Evolutionary conservation across 2,329 filamentous ascomycete genomes (phyloP).

Genomic region (Rugonectria rugulosa): DNA sequence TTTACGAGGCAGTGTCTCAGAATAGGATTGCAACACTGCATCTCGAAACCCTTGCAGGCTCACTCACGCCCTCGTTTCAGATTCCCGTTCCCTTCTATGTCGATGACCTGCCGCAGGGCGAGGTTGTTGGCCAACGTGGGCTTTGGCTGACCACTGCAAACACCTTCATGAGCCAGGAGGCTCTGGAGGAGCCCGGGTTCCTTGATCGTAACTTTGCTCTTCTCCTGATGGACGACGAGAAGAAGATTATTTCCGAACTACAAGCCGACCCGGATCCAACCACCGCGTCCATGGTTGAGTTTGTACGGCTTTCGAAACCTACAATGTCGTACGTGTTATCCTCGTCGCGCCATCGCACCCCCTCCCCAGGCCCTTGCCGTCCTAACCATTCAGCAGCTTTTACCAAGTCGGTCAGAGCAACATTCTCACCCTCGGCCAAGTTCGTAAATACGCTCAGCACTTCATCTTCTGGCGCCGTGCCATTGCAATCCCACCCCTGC

Average conservation of each 20-base stretch:
- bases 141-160: constrained; percentile 90
- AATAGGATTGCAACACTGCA: constrained; percentile 88
- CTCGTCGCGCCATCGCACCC: not conserved
- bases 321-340: constrained; percentile 63
- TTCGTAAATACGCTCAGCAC: constrained; percentile 88
- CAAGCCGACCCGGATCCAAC: constrained; percentile 79
- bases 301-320: constrained; percentile 77
- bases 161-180: constrained; percentile 73
- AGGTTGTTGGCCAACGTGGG: constrained; percentile 74
- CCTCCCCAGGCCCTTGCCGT: not conserved
- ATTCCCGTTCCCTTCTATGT: constrained; percentile 74
- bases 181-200: constrained; percentile 69
- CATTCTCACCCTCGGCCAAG: constrained; percentile 78
- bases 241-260: constrained; percentile 75
- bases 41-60: constrained; percentile 68
- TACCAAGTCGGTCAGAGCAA: constrained; percentile 75
- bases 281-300: constrained; percentile 80
- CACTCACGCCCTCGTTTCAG: constrained; percentile 68
- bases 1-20: constrained; percentile 81
- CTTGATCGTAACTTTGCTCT: constrained; percentile 88
- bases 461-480: constrained; percentile 96
- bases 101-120: constrained; percentile 73
- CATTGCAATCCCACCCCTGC: constrained; percentile 88
- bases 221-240: constrained; percentile 83
- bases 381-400: constrained; percentile 52